These are phyloP conservation scores for Phaeophleospora eucalypticola DNA, from an alignment of 2,329 filamentous ascomycete species.

Conservation along the genomic window DNA sequence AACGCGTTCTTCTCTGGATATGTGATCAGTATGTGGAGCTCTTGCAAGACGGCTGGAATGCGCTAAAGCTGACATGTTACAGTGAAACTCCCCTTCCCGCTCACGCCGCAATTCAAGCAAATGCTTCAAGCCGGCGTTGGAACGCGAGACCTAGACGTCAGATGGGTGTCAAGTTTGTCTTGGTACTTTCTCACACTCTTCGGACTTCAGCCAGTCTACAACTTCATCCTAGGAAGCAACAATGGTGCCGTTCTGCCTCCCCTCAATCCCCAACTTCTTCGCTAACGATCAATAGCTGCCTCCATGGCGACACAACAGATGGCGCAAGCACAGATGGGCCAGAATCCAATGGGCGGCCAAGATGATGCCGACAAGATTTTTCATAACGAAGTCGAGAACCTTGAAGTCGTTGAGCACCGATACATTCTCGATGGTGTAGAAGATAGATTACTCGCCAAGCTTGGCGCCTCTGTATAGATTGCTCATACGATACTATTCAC, in stretches of 20 bases:
- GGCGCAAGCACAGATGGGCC: slow-evolving; percentile 60
- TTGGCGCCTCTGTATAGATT: slow-evolving; percentile 16
- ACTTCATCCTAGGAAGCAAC: slow-evolving; percentile 91
- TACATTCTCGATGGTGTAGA: slow-evolving; percentile 88
- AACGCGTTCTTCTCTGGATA: slow-evolving; percentile 99
- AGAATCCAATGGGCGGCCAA: slow-evolving; percentile 75
- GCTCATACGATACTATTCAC: too few relatives aligned
- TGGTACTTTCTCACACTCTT: slow-evolving; percentile 99
- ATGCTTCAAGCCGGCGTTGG: slow-evolving; percentile 98
- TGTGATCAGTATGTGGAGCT: slow-evolving; percentile 70
- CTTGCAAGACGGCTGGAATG: neutral
- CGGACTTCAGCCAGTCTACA: slow-evolving; percentile 93
- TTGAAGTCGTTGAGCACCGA: slow-evolving; percentile 90
- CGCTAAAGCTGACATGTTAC: slow-evolving; percentile 27
- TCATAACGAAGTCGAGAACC: slow-evolving; percentile 84
- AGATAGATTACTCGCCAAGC: slow-evolving; percentile 64
- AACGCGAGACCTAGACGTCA: slow-evolving; percentile 90
- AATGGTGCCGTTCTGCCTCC: slow-evolving; percentile 62
- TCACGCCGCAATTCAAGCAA: slow-evolving; percentile 98
- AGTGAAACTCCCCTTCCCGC: slow-evolving; percentile 95
- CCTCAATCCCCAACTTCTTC: neutral
- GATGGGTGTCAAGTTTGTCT: slow-evolving; percentile 97
- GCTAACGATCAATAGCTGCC: slow-evolving; percentile 58
- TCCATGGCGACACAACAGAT: slow-evolving; percentile 86
- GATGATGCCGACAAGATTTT: slow-evolving; percentile 96